A percentile compares a stretch with the other conserved stretches of the same genome.
These are phyloP conservation scores for Cucurbita ficifolia DNA, from an alignment of 306 rosid genomes.

Conservation along the genomic window DNA sequence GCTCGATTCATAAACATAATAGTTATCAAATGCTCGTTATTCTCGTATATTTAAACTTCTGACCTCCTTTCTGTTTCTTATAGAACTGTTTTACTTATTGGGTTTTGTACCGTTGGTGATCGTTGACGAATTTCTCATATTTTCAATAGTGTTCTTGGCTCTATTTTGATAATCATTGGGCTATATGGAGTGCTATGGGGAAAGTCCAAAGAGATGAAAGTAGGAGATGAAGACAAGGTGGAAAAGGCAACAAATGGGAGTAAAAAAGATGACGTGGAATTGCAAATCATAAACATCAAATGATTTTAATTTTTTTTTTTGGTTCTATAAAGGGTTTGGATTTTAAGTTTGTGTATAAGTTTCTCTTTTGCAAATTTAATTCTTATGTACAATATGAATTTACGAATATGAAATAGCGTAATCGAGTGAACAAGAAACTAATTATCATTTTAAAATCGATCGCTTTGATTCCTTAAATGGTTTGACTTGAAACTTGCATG, in stretches of 20 bases:
- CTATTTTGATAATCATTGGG: constrained; percentile 40
- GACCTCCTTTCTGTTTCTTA: no score
- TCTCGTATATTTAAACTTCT: no score
- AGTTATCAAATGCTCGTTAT: not conserved
- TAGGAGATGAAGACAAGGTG: not conserved
- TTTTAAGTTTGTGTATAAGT: not conserved
- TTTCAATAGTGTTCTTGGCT: constrained; percentile 34
- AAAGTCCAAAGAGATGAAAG: constrained; percentile 37
- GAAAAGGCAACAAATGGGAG: not conserved
- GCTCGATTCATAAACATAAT: not conserved
- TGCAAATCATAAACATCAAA: constrained; percentile 6
- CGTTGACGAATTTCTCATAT: no score
- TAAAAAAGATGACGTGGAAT: constrained; percentile 19
- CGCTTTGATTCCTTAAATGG: no score
- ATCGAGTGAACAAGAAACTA: no score
- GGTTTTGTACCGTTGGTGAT: no score
- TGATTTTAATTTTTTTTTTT: not conserved
- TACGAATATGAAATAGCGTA: no score
- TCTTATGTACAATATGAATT: not conserved
- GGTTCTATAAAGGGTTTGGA: not conserved
- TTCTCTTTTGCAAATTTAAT: not conserved
- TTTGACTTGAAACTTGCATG: no score
- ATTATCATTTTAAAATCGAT: no score
- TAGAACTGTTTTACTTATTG: no score
- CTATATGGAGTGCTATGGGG: constrained; percentile 78